phyloP scores from a whole-genome alignment of 805 yeast species.

The Cyberlindnera petersonii region DNA sequence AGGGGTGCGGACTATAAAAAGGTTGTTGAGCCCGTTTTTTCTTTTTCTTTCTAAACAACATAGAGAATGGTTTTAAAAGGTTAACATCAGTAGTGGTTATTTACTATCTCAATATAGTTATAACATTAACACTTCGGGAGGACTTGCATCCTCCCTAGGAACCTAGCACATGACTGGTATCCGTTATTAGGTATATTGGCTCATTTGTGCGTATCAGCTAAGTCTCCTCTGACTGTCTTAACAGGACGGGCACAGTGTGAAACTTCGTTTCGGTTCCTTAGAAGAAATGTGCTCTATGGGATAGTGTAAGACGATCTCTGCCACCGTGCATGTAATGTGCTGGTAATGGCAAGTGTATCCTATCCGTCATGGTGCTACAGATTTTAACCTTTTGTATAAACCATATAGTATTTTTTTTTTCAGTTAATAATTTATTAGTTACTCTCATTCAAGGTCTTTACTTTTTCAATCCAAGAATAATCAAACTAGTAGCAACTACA shows the following conservation, averaged over 20 bases:
- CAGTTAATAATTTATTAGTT: neutral
- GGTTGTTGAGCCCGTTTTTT: conserved; percentile 25
- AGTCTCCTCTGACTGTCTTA: conserved; percentile 64
- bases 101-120: conserved; percentile 58
- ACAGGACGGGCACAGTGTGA: conserved; percentile 66
- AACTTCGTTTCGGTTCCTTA: conserved; percentile 78
- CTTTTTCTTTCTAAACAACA: conserved; percentile 2
- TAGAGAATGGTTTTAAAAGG: conserved; percentile 23
- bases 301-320: conserved; percentile 22
- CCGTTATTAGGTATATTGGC: conserved; percentile 27
- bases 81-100: conserved; percentile 78
- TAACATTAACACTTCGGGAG: conserved; percentile 39
- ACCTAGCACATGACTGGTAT: conserved; percentile 26
- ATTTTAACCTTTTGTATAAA: conserved; percentile 7
- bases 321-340: conserved; percentile 22
- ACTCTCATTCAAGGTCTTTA: no score
- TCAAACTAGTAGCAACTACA: neutral
- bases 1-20: conserved; percentile 28
- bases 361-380: conserved; percentile 29
- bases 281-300: conserved; percentile 36
- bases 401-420: conserved; percentile 1
- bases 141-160: conserved; percentile 22
- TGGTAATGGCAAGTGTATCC: conserved; percentile 23
- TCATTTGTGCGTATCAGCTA: conserved; percentile 50
- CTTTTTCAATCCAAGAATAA: no score